Base-by-base conservation (phyloP, 768 basidiomycete species). In the Agrocybe praecox region DNA sequence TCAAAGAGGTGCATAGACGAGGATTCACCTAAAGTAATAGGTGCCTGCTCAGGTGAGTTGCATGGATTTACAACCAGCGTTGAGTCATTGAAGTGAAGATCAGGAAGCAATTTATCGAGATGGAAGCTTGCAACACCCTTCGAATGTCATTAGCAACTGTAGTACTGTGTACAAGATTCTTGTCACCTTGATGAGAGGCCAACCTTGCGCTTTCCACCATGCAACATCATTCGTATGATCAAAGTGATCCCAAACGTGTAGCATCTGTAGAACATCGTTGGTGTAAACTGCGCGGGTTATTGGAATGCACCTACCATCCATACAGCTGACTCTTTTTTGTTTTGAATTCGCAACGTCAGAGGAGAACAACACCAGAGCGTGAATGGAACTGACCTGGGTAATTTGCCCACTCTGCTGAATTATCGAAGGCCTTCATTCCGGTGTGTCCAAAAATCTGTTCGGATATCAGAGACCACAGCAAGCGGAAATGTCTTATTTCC, bases 171-270 rank as follows among this genome's bases (percentile, higher is more conserved):
- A 4, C 9, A 24, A 6, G 19, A 21, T 24, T n/a, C 49, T 32
- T 22, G 36, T 40, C 50, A 84, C 89, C 77, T 91, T 92, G 17
- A 91, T 61, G 10, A 92, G 75, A 0, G 90, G 89, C 80, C 85
- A 92, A 3, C 89, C 89, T 72, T 90, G 89, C 4, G 76, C 58
- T 59, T 80, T 81, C 80, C 83, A 90, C 89, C 89, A 92, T 2
- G 72, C 68, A 5, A 86, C 67, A 57, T 90, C 84, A 52, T 85
- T 83, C 6, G 85, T 86, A 65, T 85, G 81, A 61, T 91, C 89
- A 64, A 89, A 90, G 65, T 91, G 88, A 65, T 92, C 89, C 87
- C 88, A 92, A 14, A 85, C 85, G 61, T 90, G 88, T 22, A 88
- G 59, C 88, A 89, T 90, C 89, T 90, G 53, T 15, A 32, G 11